Conservation (phyloP, 371 early-diverging fungal genomes). For the Syncephalastrum sp. region DNA sequence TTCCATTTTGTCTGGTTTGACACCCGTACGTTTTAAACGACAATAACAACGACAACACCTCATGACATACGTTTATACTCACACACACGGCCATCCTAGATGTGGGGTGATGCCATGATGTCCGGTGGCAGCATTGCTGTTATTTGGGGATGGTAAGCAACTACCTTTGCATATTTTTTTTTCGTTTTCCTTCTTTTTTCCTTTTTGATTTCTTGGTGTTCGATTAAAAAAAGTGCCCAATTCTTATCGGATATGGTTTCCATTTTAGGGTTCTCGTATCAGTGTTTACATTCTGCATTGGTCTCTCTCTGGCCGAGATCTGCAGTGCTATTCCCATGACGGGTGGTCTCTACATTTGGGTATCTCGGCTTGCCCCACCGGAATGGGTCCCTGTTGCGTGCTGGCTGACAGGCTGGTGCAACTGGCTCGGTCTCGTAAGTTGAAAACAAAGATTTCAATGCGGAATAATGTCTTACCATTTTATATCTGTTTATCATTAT, state of each 20-base stretch:
- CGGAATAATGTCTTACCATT: too few relatives aligned
- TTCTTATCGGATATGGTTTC: too few relatives aligned
- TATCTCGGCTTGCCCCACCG: slow-evolving; percentile 52
- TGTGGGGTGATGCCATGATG: slow-evolving; percentile 60
- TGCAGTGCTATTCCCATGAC: slow-evolving; percentile 71
- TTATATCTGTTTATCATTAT: neutral
- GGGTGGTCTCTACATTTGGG: slow-evolving; percentile 64
- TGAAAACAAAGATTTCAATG: too few relatives aligned
- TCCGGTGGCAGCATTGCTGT: slow-evolving; percentile 70
- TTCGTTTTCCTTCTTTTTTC: too few relatives aligned
- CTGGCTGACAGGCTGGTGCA: slow-evolving; percentile 59
- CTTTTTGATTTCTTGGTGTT: too few relatives aligned
- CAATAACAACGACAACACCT: neutral
- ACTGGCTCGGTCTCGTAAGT: slow-evolving; percentile 56
- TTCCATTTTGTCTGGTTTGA: slow-evolving; percentile 60
- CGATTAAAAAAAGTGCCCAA: too few relatives aligned
- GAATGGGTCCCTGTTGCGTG: slow-evolving; percentile 57
- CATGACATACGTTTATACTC: neutral
- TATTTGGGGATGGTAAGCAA: slow-evolving; percentile 62
- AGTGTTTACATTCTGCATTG: slow-evolving; percentile 62
- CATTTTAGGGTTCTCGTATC: slow-evolving; percentile 42
- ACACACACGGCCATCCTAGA: slow-evolving; percentile 12
- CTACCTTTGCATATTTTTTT: too few relatives aligned
- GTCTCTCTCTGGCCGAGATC: slow-evolving; percentile 72
- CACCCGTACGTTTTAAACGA: slow-evolving; percentile 35